Percentiles rank a stretch among this genome's conserved stretches.
Conservation (phyloP, 2,329 filamentous ascomycete genomes). For the Penicillium sp. region DNA sequence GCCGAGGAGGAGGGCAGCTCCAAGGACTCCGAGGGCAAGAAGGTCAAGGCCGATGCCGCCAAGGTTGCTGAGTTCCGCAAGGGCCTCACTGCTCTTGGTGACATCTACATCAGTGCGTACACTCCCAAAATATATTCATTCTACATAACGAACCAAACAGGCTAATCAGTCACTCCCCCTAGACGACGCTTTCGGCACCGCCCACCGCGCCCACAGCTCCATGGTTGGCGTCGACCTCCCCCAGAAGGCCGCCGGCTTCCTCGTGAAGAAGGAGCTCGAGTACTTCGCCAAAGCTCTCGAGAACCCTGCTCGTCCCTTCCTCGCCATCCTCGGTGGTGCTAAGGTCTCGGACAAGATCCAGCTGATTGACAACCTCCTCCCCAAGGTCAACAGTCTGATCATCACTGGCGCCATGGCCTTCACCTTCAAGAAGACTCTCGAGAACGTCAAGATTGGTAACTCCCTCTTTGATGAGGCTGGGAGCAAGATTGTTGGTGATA, state of each 20-base stretch:
- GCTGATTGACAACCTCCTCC: slow-evolving; percentile 96
- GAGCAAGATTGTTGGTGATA: slow-evolving; percentile 80
- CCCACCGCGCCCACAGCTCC: slow-evolving; percentile 96
- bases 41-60: slow-evolving; percentile 94
- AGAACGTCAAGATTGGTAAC: slow-evolving; percentile 84
- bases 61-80: slow-evolving; percentile 93
- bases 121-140: neutral
- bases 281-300: slow-evolving; percentile 98
- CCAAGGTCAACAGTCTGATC: slow-evolving; percentile 95
- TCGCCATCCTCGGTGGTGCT: slow-evolving; percentile 95
- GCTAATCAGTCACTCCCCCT: slow-evolving; percentile 1
- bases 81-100: slow-evolving; percentile 88
- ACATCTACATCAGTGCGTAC: slow-evolving; percentile 87
- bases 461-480: slow-evolving; percentile 92
- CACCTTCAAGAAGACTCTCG: slow-evolving; percentile 99
- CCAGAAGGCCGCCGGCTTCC: slow-evolving; percentile 95
- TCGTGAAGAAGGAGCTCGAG: slow-evolving; percentile 99
- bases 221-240: slow-evolving; percentile 97
- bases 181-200: slow-evolving; percentile 98
- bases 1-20: slow-evolving; percentile 95
- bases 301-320: slow-evolving; percentile 88
- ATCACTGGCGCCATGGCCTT: slow-evolving; percentile 99
- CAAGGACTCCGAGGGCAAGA: slow-evolving; percentile 93
- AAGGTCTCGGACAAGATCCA: slow-evolving; percentile 99
- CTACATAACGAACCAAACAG: neutral